A percentile compares a stretch with the other conserved stretches of the same genome.
These are phyloP conservation scores for Rhinocladiella similis DNA, from an alignment of 2,329 filamentous ascomycete genomes.

Conservation along the genomic window DNA sequence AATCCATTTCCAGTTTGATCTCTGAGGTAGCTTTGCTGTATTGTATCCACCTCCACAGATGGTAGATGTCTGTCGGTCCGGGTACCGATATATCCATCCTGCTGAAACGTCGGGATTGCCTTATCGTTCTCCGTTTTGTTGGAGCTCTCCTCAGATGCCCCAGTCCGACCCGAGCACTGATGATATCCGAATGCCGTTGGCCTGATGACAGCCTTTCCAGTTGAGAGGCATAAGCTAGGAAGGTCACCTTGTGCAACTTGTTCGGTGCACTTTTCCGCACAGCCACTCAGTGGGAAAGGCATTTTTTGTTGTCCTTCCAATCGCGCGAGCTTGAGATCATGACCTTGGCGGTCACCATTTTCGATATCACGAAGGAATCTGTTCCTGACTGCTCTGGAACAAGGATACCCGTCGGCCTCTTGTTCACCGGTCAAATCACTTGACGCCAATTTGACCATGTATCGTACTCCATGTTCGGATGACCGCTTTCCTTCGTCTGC, in stretches of 20 bases:
- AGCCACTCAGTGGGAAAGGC: slow-evolving; percentile 22
- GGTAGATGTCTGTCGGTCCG: background rate
- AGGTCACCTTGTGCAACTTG: background rate
- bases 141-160: background rate
- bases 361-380: slow-evolving; percentile 12
- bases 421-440: background rate
- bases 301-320: slow-evolving; percentile 18
- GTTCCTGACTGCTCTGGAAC: slow-evolving; percentile 7
- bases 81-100: background rate
- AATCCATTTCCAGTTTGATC: background rate
- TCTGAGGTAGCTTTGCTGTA: background rate
- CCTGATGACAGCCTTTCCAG: background rate
- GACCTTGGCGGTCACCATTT: slow-evolving; percentile 2
- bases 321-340: slow-evolving; percentile 6
- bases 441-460: slow-evolving; percentile 12
- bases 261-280: slow-evolving; percentile 13
- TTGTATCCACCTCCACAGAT: background rate
- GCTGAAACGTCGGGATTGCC: background rate
- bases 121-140: background rate
- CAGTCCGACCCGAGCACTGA: background rate
- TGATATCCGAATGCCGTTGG: background rate
- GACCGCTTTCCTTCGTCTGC: background rate
- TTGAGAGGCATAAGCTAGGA: background rate
- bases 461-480: slow-evolving; percentile 7
- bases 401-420: background rate